Percentiles rank a stretch among this genome's conserved stretches.
phyloP scores from a whole-genome alignment of 129 eudicot species.

The Lactuca saligna region DNA sequence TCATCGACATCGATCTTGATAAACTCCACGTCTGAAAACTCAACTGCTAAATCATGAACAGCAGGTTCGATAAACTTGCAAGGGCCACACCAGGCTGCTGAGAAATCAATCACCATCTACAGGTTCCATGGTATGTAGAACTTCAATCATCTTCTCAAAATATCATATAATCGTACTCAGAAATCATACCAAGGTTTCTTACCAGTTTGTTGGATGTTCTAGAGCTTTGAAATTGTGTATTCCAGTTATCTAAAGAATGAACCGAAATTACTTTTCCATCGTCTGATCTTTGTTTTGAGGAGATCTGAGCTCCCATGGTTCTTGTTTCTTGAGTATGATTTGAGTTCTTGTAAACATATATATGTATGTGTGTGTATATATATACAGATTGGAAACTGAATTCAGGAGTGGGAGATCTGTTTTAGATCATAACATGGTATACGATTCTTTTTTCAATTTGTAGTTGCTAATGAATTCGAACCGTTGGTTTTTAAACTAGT shows the following conservation, averaged over 20 bases:
- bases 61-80: slow-evolving; percentile 69
- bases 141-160: background rate
- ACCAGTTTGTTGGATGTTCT: slow-evolving; percentile 66
- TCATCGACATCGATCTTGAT: slow-evolving; percentile 82
- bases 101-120: slow-evolving; percentile 79
- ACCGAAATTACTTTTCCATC: slow-evolving; percentile 40
- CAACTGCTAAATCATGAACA: slow-evolving; percentile 52
- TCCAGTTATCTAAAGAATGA: slow-evolving; percentile 60
- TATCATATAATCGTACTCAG: background rate
- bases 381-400: background rate
- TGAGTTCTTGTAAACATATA: background rate
- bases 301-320: slow-evolving; percentile 31
- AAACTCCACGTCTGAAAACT: slow-evolving; percentile 66
- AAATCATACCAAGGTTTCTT: background rate
- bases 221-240: slow-evolving; percentile 45
- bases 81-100: slow-evolving; percentile 92
- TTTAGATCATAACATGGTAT: slow-evolving; percentile 24
- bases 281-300: slow-evolving; percentile 26
- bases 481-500: slow-evolving; percentile 19
- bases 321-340: slow-evolving; percentile 12
- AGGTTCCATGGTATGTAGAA: background rate
- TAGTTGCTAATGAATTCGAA: slow-evolving; percentile 4
- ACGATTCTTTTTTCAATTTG: slow-evolving; percentile 24
- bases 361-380: background rate
- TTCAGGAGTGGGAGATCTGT: slow-evolving; percentile 21